phyloP scores from a whole-genome alignment of 1,284 basidiomycete genomes.

The Retiboletus fuscus region DNA sequence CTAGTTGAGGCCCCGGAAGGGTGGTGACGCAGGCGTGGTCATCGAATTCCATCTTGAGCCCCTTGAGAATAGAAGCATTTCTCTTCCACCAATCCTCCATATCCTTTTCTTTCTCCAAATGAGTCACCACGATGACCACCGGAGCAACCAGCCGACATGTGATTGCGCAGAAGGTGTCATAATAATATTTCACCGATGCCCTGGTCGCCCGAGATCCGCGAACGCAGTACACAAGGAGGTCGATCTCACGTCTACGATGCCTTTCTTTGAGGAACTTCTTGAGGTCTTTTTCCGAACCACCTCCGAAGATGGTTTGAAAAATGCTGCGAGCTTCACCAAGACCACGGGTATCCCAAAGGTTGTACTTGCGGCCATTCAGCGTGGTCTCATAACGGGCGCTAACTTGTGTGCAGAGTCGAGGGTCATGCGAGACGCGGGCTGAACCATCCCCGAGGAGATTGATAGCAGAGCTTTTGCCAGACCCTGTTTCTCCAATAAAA shows the following conservation, averaged over 20 bases:
- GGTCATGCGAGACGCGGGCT: slow-evolving; percentile 36
- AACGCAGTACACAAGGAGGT: slow-evolving; percentile 48
- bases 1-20: slow-evolving; percentile 17
- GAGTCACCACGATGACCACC: slow-evolving; percentile 43
- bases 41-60: slow-evolving; percentile 39
- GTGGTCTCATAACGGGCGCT: slow-evolving; percentile 28
- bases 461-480: slow-evolving; percentile 47
- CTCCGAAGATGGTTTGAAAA: slow-evolving; percentile 26
- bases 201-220: slow-evolving; percentile 38
- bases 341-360: slow-evolving; percentile 48
- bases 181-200: slow-evolving; percentile 36
- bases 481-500: slow-evolving; percentile 46
- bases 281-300: slow-evolving; percentile 32
- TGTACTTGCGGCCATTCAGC: slow-evolving; percentile 27
- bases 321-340: slow-evolving; percentile 33
- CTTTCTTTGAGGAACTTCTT: slow-evolving; percentile 42
- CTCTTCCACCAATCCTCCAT: slow-evolving; percentile 47
- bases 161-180: slow-evolving; percentile 39
- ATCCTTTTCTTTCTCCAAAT: slow-evolving; percentile 32
- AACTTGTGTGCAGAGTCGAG: slow-evolving; percentile 39
- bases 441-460: slow-evolving; percentile 36
- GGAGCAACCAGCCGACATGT: slow-evolving; percentile 42
- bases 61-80: slow-evolving; percentile 26
- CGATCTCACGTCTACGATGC: slow-evolving; percentile 34
- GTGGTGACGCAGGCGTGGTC: slow-evolving; percentile 44